Base-by-base conservation (phyloP, 441 rosid species). In the Gossypium schwendimanii region DNA sequence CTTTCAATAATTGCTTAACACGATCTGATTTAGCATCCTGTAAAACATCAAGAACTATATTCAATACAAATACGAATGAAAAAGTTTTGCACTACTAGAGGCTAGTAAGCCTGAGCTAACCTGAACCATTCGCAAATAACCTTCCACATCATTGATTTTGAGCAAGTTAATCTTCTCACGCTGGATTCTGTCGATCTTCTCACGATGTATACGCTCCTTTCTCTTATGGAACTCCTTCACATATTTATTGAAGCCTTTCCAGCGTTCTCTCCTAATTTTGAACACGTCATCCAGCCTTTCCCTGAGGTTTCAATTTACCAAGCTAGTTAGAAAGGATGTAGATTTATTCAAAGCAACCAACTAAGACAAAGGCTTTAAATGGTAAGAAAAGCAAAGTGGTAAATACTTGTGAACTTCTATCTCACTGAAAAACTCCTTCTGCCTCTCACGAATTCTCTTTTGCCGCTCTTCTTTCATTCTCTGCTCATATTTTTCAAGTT, bases 11-110 rank as follows among this genome's bases (percentile, higher is more conserved):
- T 79, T 93, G 94, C 87, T 85, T 93, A 21, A 93, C 98, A 72
- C 98, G 96, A 74, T 91, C 98, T 72, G 98, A 93, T 81, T 93
- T 93, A 60, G 96, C 97, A 87, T 93, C 98, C 98, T 93, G 73
- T 9, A 70, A 7, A 61, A 79, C 53, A 66, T 69, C 72, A 75
- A 59, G 61, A 64, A 31, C 64, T 50, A 70, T 20, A 53, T 66
- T 39, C 24, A 55, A 65, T 66, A 50, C 75, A 60, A 71, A 60
- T 63, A 74, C 17, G 36, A 72, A 74, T 58, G 33, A 73, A 63
- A 15, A 55, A 64, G 36, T 53, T 73, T 63, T 49, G 12, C 60
- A 62, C 54, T 68, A 45, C 60, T 17, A 75, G 62, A 73, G 63
- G 75, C 50, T 31, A 77, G 73, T 14, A 55, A 73, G 70, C 63